Conservation (phyloP, 257 asterid genomes). For the Coffea canephora region DNA sequence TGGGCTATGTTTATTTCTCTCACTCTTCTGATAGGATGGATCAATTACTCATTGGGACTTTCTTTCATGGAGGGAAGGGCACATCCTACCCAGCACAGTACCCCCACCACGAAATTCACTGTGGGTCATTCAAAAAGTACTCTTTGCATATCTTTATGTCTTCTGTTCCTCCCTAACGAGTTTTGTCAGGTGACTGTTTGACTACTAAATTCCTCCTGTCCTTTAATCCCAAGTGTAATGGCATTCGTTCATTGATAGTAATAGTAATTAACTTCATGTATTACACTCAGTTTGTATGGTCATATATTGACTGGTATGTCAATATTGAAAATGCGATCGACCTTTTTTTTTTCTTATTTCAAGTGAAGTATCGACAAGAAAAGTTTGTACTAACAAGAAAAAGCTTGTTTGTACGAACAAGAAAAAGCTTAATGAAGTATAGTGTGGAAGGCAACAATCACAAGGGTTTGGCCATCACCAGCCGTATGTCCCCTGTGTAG, state of each 20-base stretch:
- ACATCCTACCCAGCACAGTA: neutral
- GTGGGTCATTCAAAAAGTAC: conserved; percentile 6
- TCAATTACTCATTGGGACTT: conserved; percentile 15
- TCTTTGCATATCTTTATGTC: neutral
- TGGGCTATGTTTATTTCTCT: neutral
- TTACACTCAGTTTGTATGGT: too few relatives aligned
- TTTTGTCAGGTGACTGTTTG: conserved; percentile 35
- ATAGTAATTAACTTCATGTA: too few relatives aligned
- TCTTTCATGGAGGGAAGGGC: conserved; percentile 9
- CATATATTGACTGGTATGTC: too few relatives aligned
- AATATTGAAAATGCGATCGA: too few relatives aligned
- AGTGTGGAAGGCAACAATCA: neutral
- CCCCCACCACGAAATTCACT: conserved; percentile 12
- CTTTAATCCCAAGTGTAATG: neutral
- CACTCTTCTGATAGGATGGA: conserved; percentile 28
- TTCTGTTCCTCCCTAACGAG: conserved; percentile 35
- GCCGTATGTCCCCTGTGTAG: neutral
- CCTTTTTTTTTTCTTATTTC: too few relatives aligned
- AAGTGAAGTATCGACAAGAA: too few relatives aligned
- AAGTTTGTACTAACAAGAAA: neutral
- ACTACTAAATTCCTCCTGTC: conserved; percentile 8
- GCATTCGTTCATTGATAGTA: neutral
- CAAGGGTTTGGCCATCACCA: neutral
- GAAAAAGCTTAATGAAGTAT: neutral
- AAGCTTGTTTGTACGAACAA: neutral